phyloP scores from a whole-genome alignment of 2,329 filamentous ascomycete species.

The Neonectria coccinea region DNA sequence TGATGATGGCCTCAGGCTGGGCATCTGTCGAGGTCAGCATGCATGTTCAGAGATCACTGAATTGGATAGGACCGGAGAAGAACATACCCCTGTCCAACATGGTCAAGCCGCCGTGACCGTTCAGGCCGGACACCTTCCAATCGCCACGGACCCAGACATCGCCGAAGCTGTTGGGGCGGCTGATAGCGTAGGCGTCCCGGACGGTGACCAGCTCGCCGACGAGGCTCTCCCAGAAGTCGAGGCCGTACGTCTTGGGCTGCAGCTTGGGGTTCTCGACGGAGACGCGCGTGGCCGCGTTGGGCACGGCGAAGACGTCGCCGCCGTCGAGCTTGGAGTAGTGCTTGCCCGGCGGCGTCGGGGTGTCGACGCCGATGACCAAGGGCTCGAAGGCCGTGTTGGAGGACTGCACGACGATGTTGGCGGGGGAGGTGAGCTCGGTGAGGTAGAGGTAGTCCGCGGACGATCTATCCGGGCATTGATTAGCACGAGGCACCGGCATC shows the following conservation, averaged over 20 bases:
- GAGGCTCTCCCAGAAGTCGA: constrained; percentile 81
- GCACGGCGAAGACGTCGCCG: constrained; percentile 73
- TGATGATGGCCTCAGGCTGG: constrained; percentile 76
- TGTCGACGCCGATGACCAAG: constrained; percentile 70
- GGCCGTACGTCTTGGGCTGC: constrained; percentile 70
- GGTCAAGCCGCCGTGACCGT: constrained; percentile 73
- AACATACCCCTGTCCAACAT: constrained; percentile 64
- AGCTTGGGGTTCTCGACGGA: constrained; percentile 71
- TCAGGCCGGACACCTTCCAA: constrained; percentile 72
- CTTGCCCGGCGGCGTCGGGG: constrained; percentile 68
- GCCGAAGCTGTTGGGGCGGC: constrained; percentile 72
- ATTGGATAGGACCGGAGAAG: no score
- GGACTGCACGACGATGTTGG: constrained; percentile 65
- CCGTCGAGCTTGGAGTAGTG: constrained; percentile 71
- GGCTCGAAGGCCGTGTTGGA: constrained; percentile 66
- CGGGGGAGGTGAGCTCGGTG: constrained; percentile 70
- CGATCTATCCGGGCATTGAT: constrained; percentile 54
- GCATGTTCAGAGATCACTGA: no score
- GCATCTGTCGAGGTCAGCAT: constrained; percentile 60
- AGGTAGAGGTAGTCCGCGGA: constrained; percentile 69
- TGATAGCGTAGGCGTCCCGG: constrained; percentile 65
- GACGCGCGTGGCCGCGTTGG: constrained; percentile 70
- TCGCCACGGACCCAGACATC: constrained; percentile 77
- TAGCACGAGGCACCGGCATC: not conserved
- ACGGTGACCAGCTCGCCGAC: constrained; percentile 76